phyloP scores from a whole-genome alignment of 2,329 filamentous ascomycete species.

The Scytalidium sp. region DNA sequence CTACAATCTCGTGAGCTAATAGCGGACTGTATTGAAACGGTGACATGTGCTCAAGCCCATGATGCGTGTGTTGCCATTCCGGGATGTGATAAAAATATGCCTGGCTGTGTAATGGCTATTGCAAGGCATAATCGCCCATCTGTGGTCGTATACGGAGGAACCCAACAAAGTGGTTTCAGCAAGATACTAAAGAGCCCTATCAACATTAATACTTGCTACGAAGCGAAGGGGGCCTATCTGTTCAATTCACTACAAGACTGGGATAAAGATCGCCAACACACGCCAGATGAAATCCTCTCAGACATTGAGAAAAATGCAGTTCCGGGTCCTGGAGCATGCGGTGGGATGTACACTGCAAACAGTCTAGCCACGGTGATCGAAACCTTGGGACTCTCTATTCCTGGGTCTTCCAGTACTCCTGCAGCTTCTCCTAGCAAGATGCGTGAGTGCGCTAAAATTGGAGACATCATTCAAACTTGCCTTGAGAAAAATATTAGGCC shows the following conservation, averaged over 20 bases:
- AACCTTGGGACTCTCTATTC: constrained; percentile 66
- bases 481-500: constrained; percentile 69
- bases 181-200: constrained; percentile 71
- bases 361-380: constrained; percentile 74
- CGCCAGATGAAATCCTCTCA: constrained; percentile 47
- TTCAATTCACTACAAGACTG: constrained; percentile 75
- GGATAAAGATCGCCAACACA: constrained; percentile 62
- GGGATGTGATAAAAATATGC: constrained; percentile 98
- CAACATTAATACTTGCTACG: constrained; percentile 87
- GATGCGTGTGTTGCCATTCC: constrained; percentile 93
- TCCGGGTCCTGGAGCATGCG: constrained; percentile 66
- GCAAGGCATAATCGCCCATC: constrained; percentile 89
- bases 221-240: constrained; percentile 77
- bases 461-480: constrained; percentile 64
- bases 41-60: constrained; percentile 88
- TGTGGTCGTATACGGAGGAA: constrained; percentile 93
- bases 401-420: constrained; percentile 67
- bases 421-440: constrained; percentile 67
- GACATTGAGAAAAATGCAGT: constrained; percentile 72
- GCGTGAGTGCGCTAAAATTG: constrained; percentile 67
- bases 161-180: constrained; percentile 84
- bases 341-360: constrained; percentile 77
- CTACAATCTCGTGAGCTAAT: constrained; percentile 90
- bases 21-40: constrained; percentile 89
- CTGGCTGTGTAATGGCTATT: constrained; percentile 85